These are phyloP conservation scores for Argentina anserina DNA, from an alignment of 306 rosid genomes.

Conservation along the genomic window DNA sequence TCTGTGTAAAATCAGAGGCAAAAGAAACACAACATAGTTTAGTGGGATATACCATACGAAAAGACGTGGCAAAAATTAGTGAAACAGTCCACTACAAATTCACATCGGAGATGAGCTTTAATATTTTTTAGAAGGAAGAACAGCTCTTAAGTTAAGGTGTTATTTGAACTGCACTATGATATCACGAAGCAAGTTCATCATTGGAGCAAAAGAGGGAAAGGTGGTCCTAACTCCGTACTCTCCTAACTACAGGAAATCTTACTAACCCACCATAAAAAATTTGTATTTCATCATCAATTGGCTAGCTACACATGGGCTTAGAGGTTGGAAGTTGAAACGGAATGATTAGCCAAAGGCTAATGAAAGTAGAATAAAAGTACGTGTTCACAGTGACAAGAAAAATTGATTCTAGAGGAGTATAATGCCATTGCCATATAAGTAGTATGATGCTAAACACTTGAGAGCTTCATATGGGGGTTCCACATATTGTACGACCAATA, in stretches of 20 bases:
- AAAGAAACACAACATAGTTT: slow-evolving; percentile 12
- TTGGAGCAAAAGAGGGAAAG: neutral
- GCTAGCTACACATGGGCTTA: neutral
- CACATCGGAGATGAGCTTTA: neutral
- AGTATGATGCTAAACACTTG: slow-evolving; percentile 29
- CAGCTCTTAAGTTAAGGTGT: neutral
- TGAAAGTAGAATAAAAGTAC: neutral
- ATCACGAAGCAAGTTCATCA: slow-evolving; percentile 1
- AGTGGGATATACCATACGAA: neutral
- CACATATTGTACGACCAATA: slow-evolving; percentile 22
- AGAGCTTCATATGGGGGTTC: slow-evolving; percentile 42
- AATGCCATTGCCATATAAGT: neutral
- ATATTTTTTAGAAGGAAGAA: neutral
- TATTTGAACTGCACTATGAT: neutral
- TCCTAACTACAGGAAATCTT: neutral
- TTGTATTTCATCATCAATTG: neutral
- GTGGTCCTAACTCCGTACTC: neutral
- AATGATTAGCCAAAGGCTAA: slow-evolving; percentile 8
- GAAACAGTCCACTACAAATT: neutral
- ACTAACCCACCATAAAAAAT: neutral
- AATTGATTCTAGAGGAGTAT: neutral
- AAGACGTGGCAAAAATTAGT: neutral
- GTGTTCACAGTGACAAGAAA: neutral
- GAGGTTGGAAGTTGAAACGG: neutral
- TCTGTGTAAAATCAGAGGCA: slow-evolving; percentile 41